A percentile compares a stretch with the other conserved stretches of the same genome.
Evolutionary conservation across 495 filamentous ascomycete genomes (phyloP).

Genomic region (Lophium mytilinum): DNA sequence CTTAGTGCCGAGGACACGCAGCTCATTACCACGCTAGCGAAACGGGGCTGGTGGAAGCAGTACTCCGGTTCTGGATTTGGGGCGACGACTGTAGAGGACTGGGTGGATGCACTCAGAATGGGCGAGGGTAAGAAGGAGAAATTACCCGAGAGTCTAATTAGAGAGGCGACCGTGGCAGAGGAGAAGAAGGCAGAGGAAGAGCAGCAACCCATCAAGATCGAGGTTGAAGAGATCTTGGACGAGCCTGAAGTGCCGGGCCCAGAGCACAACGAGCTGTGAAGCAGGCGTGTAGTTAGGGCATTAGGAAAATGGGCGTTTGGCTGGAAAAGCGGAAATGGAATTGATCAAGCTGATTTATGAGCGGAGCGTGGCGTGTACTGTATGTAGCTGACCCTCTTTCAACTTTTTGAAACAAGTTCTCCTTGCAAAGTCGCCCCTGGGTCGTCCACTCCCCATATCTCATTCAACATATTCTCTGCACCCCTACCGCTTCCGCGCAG

Average conservation of each 20-base stretch:
- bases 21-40: slow-evolving; percentile 74
- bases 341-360: too few species aligned
- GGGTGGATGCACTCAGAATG: slow-evolving; percentile 81
- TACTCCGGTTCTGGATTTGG: slow-evolving; percentile 52
- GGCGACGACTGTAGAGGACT: slow-evolving; percentile 59
- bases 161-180: not conserved
- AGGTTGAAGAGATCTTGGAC: slow-evolving; percentile 2
- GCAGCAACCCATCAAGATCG: slow-evolving; percentile 28
- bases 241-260: not conserved
- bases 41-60: slow-evolving; percentile 75
- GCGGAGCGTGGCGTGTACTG: too few species aligned
- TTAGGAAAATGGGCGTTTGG: too few species aligned
- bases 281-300: too few species aligned
- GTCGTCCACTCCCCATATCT: too few species aligned
- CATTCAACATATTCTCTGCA: too few species aligned
- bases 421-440: too few species aligned
- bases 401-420: too few species aligned
- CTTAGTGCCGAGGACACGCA: slow-evolving; percentile 47
- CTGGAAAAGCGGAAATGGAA: too few species aligned
- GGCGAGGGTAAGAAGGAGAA: slow-evolving; percentile 77
- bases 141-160: slow-evolving; percentile 64
- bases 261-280: not conserved
- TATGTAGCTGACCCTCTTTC: too few species aligned
- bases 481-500: too few species aligned
- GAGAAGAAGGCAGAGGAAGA: slow-evolving; percentile 35